These are phyloP conservation scores for Lepidium africanum DNA, from an alignment of 345 rosid species.

Conservation along the genomic window DNA sequence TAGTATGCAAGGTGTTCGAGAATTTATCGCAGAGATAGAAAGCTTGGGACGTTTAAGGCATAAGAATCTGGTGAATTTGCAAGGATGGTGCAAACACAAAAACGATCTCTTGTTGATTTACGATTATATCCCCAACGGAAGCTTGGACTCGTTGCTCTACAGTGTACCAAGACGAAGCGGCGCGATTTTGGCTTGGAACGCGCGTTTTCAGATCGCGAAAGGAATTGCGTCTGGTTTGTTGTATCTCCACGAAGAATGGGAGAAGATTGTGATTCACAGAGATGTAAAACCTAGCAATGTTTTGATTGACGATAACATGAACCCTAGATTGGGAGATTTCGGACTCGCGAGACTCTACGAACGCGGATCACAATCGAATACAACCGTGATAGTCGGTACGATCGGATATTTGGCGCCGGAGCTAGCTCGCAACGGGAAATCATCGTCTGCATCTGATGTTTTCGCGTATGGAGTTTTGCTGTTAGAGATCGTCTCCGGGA, in stretches of 20 bases:
- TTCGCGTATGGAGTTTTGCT: slow-evolving; percentile 28
- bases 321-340: slow-evolving; percentile 51
- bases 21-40: slow-evolving; percentile 53
- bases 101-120: slow-evolving; percentile 46
- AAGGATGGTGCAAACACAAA: slow-evolving; percentile 57
- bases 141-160: slow-evolving; percentile 41
- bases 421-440: slow-evolving; percentile 21
- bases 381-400: slow-evolving; percentile 50
- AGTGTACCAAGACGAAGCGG: slow-evolving; percentile 5
- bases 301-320: slow-evolving; percentile 30
- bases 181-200: slow-evolving; percentile 36
- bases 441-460: slow-evolving; percentile 27
- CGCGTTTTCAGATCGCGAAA: slow-evolving; percentile 38
- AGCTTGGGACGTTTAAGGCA: slow-evolving; percentile 52
- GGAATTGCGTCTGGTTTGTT: slow-evolving; percentile 45
- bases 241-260: slow-evolving; percentile 73
- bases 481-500: slow-evolving; percentile 25
- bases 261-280: slow-evolving; percentile 36
- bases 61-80: slow-evolving; percentile 54
- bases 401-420: slow-evolving; percentile 32
- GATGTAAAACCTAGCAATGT: slow-evolving; percentile 31
- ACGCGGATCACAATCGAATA: slow-evolving; percentile 40
- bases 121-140: slow-evolving; percentile 50
- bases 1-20: slow-evolving; percentile 51
- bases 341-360: slow-evolving; percentile 59